Percentiles rank a stretch among this genome's conserved stretches.
phyloP scores from a whole-genome alignment of 352 stramenopile genomes.

The Globisporangium acanthophoron region DNA sequence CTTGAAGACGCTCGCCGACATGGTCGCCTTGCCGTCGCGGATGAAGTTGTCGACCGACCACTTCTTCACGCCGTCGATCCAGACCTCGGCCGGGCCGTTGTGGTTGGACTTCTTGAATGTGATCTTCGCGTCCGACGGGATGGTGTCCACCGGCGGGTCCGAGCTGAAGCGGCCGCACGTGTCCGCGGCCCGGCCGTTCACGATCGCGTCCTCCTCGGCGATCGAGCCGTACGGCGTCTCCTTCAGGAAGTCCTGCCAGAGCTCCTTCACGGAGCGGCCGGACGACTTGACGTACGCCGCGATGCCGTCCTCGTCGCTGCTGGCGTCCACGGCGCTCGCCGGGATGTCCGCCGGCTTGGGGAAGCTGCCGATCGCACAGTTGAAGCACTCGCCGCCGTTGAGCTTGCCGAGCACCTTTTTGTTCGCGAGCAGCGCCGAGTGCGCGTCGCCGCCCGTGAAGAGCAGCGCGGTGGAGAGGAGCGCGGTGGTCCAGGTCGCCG shows the following conservation, averaged over 20 bases:
- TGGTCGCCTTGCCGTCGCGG: constrained; percentile 10
- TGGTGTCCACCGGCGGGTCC: constrained; percentile 9
- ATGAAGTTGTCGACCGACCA: constrained; percentile 20
- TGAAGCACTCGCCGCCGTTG: constrained; percentile 21
- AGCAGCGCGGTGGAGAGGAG: constrained; percentile 5
- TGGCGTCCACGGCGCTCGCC: constrained; percentile 13
- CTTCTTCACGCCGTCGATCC: constrained; percentile 15
- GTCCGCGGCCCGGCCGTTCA: constrained; percentile 2
- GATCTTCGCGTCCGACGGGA: constrained; percentile 14
- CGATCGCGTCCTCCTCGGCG: constrained; percentile 12
- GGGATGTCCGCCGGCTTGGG: constrained; percentile 15
- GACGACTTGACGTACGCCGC: constrained; percentile 17
- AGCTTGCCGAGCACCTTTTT: constrained; percentile 19
- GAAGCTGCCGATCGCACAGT: constrained; percentile 19
- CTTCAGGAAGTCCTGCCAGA: constrained; percentile 14
- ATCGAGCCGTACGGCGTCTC: constrained; percentile 14
- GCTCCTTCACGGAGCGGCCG: constrained; percentile 13
- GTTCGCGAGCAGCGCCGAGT: constrained; percentile 12
- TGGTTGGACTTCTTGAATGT: constrained; percentile 24
- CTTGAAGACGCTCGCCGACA: constrained; percentile 14
- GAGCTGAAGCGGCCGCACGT: constrained; percentile 16
- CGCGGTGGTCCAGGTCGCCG: not conserved
- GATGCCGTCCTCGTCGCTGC: constrained; percentile 12
- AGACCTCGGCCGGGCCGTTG: constrained; percentile 20
- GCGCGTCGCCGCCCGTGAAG: not conserved